Evolutionary conservation across 2,329 filamentous ascomycete genomes (phyloP).

Genomic region (Eutypella sp.): DNA sequence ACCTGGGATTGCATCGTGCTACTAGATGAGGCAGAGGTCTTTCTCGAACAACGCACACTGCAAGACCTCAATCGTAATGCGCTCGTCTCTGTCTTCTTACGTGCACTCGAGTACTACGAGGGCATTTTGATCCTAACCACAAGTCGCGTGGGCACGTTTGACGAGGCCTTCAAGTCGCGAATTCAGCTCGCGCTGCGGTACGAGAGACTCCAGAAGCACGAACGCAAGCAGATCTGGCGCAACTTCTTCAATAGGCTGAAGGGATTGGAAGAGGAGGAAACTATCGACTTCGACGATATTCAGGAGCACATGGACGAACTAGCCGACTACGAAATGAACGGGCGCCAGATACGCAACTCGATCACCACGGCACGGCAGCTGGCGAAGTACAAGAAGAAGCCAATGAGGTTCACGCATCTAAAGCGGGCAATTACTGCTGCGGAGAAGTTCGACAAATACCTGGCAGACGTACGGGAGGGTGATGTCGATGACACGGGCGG

Average conservation of each 20-base stretch:
- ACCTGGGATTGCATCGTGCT: slow-evolving; percentile 19
- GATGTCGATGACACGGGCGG: neutral
- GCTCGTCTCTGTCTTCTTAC: slow-evolving; percentile 3
- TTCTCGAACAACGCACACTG: slow-evolving; percentile 14
- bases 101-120: neutral
- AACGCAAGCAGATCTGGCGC: slow-evolving; percentile 13
- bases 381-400: slow-evolving; percentile 1
- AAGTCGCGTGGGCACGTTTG: neutral
- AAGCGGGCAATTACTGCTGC: neutral
- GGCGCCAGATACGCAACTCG: neutral
- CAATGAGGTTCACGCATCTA: slow-evolving; percentile 1
- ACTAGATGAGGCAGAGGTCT: slow-evolving; percentile 17
- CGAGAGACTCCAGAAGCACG: slow-evolving; percentile 4
- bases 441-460: slow-evolving; percentile 1
- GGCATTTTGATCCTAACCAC: neutral
- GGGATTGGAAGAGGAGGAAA: neutral
- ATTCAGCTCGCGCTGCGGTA: slow-evolving; percentile 18
- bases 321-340: neutral
- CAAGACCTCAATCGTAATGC: slow-evolving; percentile 15
- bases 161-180: neutral
- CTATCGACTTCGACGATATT: neutral
- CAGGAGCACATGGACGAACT: neutral
- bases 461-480: slow-evolving; percentile 1
- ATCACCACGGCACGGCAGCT: neutral
- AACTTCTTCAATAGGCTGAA: slow-evolving; percentile 12